These are phyloP conservation scores for Saccharata proteae DNA, from an alignment of 2,329 filamentous ascomycete species.

Conservation along the genomic window DNA sequence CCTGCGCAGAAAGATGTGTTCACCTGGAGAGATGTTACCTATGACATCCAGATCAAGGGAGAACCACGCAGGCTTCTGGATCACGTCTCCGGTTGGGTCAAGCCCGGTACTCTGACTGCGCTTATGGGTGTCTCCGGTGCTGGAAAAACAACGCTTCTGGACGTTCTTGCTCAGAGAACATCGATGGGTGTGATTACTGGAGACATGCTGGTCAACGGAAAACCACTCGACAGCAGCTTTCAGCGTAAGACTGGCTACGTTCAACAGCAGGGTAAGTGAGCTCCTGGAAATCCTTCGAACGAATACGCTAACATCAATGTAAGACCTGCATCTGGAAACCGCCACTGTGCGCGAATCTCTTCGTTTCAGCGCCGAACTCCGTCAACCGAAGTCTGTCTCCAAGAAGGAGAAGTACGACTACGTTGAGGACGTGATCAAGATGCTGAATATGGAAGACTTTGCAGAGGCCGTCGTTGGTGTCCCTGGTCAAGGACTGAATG, in stretches of 20 bases:
- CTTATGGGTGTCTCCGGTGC: constrained; percentile 27
- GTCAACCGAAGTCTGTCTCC: constrained; percentile 41
- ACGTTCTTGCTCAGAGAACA: constrained; percentile 22
- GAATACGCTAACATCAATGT: neutral
- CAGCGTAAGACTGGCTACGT: constrained; percentile 28
- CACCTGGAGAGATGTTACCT: constrained; percentile 38
- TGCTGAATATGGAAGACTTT: constrained; percentile 56
- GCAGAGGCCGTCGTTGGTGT: constrained; percentile 54
- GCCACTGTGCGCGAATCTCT: constrained; percentile 25
- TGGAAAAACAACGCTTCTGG: constrained; percentile 26
- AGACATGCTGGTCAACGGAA: constrained; percentile 27
- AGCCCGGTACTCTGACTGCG: constrained; percentile 42
- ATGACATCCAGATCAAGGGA: constrained; percentile 40
- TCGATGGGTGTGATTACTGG: constrained; percentile 27
- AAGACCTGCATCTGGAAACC: constrained; percentile 26
- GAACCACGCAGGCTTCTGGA: constrained; percentile 41
- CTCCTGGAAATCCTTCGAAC: neutral
- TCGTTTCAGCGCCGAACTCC: constrained; percentile 23
- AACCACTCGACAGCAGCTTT: constrained; percentile 21
- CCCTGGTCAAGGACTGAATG: constrained; percentile 49
- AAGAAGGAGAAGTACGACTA: constrained; percentile 48
- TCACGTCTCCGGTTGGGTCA: constrained; percentile 42
- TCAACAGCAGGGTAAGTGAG: constrained; percentile 22
- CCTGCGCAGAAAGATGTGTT: constrained; percentile 32
- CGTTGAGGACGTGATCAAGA: constrained; percentile 52